A percentile compares a stretch with the other conserved stretches of the same genome.
Evolutionary conservation across 23 red algal genomes (phyloP).

Genomic region (Gracilaria domingensis): DNA sequence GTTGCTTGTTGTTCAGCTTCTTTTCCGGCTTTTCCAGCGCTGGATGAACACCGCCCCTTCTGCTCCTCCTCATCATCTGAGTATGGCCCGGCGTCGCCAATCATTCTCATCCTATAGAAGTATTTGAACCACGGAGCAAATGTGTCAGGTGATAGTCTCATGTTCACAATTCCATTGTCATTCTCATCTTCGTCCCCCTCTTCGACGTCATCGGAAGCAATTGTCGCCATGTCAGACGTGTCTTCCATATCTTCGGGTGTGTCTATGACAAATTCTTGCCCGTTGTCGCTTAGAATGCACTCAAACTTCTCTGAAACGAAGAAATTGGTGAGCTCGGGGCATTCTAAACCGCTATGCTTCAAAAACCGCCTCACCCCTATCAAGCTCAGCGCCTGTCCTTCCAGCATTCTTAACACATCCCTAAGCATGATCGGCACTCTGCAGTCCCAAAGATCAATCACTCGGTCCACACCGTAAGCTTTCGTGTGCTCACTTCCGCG

Average conservation of each 20-base stretch:
- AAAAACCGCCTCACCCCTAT: background rate
- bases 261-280: background rate
- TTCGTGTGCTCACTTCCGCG: background rate
- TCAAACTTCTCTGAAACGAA: background rate
- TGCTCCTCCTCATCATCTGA: background rate
- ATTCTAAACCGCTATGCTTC: background rate
- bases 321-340: background rate
- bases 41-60: background rate
- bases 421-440: background rate
- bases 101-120: background rate
- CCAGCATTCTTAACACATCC: background rate
- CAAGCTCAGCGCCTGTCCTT: background rate
- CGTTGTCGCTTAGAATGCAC: background rate
- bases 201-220: background rate
- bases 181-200: background rate
- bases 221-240: background rate
- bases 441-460: slow-evolving; percentile 4
- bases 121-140: background rate
- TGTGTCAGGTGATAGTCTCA: background rate
- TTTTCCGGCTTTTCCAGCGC: background rate
- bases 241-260: background rate
- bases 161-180: background rate
- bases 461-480: background rate
- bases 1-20: background rate
- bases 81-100: background rate